These are phyloP conservation scores for Suillus luteus DNA, from an alignment of 768 basidiomycete species.

Conservation along the genomic window DNA sequence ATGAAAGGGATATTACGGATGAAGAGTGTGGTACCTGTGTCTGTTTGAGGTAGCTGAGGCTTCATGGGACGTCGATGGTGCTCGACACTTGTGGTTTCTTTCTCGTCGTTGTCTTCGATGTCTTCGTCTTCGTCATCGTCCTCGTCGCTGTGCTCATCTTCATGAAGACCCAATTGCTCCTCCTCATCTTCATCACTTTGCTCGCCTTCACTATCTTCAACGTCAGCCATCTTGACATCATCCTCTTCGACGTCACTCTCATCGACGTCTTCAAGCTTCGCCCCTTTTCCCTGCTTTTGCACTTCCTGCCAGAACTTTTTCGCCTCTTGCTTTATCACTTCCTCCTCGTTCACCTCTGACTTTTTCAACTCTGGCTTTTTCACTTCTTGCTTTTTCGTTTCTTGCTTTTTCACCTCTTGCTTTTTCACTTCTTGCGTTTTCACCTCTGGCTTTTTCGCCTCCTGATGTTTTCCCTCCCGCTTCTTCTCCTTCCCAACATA, in stretches of 20 bases:
- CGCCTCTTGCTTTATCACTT: conserved; percentile 22
- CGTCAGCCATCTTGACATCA: conserved; percentile 26
- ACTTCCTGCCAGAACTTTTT: conserved; percentile 37
- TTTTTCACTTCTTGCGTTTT: conserved; percentile 66
- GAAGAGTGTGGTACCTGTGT: conserved; percentile 90
- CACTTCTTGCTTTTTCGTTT: conserved; percentile 35
- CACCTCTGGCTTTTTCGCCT: conserved; percentile 36
- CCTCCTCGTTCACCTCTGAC: conserved; percentile 52
- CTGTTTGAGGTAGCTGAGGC: conserved; percentile 78
- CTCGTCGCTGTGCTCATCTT: conserved; percentile 38
- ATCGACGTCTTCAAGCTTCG: conserved; percentile 32
- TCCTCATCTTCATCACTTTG: conserved; percentile 40
- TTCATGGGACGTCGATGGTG: conserved; percentile 48
- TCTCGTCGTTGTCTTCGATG: conserved; percentile 30
- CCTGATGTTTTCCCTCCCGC: conserved; percentile 33
- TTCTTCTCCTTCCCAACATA: conserved; percentile 57
- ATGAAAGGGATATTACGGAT: conserved; percentile 91
- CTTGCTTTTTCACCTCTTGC: conserved; percentile 33
- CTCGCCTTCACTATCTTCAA: conserved; percentile 23
- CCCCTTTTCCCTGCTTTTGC: conserved; percentile 37
- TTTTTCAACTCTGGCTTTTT: conserved; percentile 66
- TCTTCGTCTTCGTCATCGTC: conserved; percentile 40
- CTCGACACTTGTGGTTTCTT: conserved; percentile 28
- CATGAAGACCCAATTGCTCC: conserved; percentile 47
- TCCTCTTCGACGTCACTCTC: conserved; percentile 32